These are phyloP conservation scores for Lichtheimia ornata DNA, from an alignment of 371 early-diverging fungal genomes.

Conservation along the genomic window DNA sequence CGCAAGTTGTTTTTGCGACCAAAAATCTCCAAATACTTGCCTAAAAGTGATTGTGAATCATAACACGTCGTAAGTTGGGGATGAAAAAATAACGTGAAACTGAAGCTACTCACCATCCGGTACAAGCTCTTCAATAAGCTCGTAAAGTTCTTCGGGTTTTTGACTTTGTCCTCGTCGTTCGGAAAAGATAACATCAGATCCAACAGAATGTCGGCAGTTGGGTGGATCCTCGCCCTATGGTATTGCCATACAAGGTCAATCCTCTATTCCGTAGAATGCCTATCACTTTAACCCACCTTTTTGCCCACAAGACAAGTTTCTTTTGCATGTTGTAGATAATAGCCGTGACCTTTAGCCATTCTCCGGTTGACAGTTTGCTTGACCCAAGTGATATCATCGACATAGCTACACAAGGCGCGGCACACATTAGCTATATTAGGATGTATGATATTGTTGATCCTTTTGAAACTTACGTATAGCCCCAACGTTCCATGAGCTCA, in stretches of 20 bases:
- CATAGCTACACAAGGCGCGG: conserved; percentile 51
- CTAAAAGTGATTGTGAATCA: conserved; percentile 19
- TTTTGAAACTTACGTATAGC: conserved; percentile 66
- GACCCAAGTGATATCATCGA: conserved; percentile 96
- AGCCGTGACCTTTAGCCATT: conserved; percentile 96
- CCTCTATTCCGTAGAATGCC: neutral
- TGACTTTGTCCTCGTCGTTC: conserved; percentile 93
- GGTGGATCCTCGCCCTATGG: conserved; percentile 74
- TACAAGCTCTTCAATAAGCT: conserved; percentile 87
- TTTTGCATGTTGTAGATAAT: conserved; percentile 95
- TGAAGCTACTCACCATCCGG: conserved; percentile 67
- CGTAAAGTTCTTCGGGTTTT: conserved; percentile 93
- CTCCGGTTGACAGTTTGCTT: conserved; percentile 93
- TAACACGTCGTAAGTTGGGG: neutral
- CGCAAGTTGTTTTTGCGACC: conserved; percentile 92
- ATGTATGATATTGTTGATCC: neutral
- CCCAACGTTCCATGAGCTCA: conserved; percentile 92
- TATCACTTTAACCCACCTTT: conserved; percentile 50
- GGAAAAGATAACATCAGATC: conserved; percentile 90
- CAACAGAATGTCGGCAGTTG: conserved; percentile 73
- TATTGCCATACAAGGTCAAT: neutral
- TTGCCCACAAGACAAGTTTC: conserved; percentile 93
- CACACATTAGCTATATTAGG: too few relatives aligned
- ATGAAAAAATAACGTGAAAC: neutral
- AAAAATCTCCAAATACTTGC: conserved; percentile 90